phyloP scores from a whole-genome alignment of 495 filamentous ascomycete genomes.

The Penicillium diatomitis region DNA sequence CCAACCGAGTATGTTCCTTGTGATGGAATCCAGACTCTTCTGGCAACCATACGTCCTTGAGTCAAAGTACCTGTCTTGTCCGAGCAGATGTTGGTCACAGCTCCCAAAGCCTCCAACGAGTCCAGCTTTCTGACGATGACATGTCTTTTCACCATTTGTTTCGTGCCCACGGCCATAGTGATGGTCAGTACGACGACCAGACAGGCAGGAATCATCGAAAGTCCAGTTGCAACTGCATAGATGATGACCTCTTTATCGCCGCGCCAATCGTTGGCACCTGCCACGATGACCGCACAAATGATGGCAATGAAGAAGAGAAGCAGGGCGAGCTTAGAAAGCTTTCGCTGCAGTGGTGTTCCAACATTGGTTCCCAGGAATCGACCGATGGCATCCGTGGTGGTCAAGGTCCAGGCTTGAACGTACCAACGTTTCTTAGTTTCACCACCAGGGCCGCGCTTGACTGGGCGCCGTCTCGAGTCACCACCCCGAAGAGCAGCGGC shows the following conservation, averaged over 20 bases:
- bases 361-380: constrained; percentile 62
- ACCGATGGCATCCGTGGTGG: constrained; percentile 55
- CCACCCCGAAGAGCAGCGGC: constrained; percentile 50
- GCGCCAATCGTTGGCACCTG: constrained; percentile 51
- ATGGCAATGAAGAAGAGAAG: constrained; percentile 61
- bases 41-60: constrained; percentile 70
- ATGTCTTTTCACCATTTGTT: constrained; percentile 60
- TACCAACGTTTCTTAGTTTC: constrained; percentile 57
- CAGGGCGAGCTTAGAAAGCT: constrained; percentile 60
- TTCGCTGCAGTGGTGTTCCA: constrained; percentile 60
- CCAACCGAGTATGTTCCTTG: constrained; percentile 52
- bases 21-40: constrained; percentile 70
- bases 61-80: constrained; percentile 68
- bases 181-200: constrained; percentile 70
- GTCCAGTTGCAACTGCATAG: constrained; percentile 61
- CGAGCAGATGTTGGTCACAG: constrained; percentile 63
- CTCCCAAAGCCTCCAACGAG: constrained; percentile 59
- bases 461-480: constrained; percentile 35
- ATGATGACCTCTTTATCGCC: constrained; percentile 55
- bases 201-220: constrained; percentile 66
- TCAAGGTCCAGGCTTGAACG: constrained; percentile 58
- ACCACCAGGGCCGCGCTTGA: constrained; percentile 49
- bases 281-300: constrained; percentile 59
- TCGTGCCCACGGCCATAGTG: constrained; percentile 64
- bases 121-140: constrained; percentile 61